A percentile compares a stretch with the other conserved stretches of the same genome.
Conservation (phyloP, 1,284 basidiomycete genomes). For the Cutaneotrichosporon cutaneum region DNA sequence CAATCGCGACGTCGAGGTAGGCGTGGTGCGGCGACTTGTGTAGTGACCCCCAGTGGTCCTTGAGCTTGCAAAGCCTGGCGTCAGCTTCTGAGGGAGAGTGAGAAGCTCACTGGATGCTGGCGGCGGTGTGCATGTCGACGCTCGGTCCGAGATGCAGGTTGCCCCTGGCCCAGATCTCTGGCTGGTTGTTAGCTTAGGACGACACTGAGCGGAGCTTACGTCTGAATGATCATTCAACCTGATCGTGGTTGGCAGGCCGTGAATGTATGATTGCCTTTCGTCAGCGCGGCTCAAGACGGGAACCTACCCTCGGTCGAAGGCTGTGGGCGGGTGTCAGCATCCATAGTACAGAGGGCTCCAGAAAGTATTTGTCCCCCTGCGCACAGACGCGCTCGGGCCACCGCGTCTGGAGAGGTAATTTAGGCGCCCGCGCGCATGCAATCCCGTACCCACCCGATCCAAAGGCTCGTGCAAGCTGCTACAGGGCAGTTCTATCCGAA, state of each 20-base stretch:
- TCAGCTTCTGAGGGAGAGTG: not conserved
- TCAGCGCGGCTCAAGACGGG: not conserved
- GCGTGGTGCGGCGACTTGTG: constrained; percentile 28
- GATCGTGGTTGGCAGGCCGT: constrained; percentile 35
- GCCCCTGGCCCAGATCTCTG: constrained; percentile 36
- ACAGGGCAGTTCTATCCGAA: no score
- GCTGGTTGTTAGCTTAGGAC: constrained; percentile 21
- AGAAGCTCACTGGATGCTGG: constrained; percentile 33
- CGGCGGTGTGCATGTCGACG: constrained; percentile 42
- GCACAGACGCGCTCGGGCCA: no score
- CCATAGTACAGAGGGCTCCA: no score
- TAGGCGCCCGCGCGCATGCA: no score
- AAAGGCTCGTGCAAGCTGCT: no score
- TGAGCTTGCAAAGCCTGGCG: constrained; percentile 35
- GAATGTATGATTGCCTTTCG: constrained; percentile 30
- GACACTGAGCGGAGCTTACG: constrained; percentile 17
- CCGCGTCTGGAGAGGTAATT: no score
- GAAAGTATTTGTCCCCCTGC: no score
- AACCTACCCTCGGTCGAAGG: constrained; percentile 39
- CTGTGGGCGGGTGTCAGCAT: constrained; percentile 13
- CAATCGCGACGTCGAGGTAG: constrained; percentile 35
- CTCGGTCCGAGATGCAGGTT: constrained; percentile 35
- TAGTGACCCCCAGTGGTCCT: constrained; percentile 40
- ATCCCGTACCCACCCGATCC: no score
- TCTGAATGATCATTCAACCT: constrained; percentile 33